Percentiles rank a stretch among this genome's conserved stretches.
Evolutionary conservation across 768 basidiomycete genomes (phyloP).

Genomic region (Mrakia gelida): DNA sequence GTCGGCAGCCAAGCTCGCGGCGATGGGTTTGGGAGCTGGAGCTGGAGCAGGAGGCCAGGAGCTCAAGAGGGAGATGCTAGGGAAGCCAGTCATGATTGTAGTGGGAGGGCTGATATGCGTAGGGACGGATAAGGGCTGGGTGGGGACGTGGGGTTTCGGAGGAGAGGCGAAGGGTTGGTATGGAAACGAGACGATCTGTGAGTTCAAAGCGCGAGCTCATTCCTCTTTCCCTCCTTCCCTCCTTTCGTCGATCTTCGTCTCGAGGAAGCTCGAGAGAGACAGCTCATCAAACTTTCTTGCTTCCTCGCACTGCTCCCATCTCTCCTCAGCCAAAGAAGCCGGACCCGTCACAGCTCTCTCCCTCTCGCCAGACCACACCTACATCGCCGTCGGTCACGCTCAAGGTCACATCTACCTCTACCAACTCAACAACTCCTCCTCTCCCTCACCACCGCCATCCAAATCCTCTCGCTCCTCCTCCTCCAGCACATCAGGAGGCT

Average conservation of each 20-base stretch:
- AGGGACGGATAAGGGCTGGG: constrained; percentile 73
- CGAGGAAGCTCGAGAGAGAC: background rate
- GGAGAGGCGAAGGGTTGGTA: constrained; percentile 77
- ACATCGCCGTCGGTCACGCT: constrained; percentile 79
- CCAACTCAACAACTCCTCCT: constrained; percentile 63
- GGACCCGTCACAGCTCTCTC: constrained; percentile 85
- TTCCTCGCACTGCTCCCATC: background rate
- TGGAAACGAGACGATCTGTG: constrained; percentile 65
- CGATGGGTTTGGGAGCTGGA: constrained; percentile 4
- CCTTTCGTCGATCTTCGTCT: constrained; percentile 3
- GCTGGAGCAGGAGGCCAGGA: background rate
- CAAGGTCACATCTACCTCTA: constrained; percentile 81
- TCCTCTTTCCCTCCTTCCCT: constrained; percentile 29
- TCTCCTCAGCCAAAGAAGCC: constrained; percentile 53
- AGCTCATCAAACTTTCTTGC: background rate
- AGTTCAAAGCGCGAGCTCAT: constrained; percentile 24
- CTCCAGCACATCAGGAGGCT: constrained; percentile 29
- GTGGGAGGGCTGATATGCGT: constrained; percentile 85
- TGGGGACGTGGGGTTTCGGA: constrained; percentile 83
- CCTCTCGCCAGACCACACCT: constrained; percentile 89
- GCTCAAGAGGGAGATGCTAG: constrained; percentile 39
- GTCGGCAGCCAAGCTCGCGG: constrained; percentile 8
- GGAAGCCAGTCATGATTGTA: constrained; percentile 71
- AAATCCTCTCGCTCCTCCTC: constrained; percentile 5
- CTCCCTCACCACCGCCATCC: constrained; percentile 8